Conservation (phyloP, 306 rosid species). For the Lablab purpureus region DNA sequence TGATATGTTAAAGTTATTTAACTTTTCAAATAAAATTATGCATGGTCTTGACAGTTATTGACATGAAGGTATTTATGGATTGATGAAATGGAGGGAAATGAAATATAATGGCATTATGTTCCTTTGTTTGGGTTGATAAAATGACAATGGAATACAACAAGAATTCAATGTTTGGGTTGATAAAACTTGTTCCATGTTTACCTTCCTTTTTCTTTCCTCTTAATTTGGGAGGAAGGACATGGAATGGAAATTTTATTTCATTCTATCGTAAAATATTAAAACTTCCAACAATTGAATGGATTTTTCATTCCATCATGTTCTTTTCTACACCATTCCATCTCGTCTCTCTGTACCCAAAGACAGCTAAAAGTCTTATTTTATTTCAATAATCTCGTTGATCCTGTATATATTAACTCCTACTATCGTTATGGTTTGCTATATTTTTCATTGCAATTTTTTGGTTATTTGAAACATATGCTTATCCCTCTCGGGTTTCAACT, state of each 20-base stretch:
- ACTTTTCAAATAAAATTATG: background rate
- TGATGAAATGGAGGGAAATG: background rate
- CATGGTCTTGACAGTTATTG: conserved; percentile 7
- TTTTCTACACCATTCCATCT: background rate
- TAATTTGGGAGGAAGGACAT: background rate
- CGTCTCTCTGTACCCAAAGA: background rate
- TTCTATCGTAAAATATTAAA: background rate
- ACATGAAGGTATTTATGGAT: background rate
- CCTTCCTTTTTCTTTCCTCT: background rate
- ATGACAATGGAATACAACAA: background rate
- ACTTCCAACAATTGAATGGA: background rate
- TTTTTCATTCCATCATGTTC: background rate
- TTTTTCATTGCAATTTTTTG: background rate
- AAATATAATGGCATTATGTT: background rate
- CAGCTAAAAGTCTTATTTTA: background rate
- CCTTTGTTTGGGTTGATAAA: background rate
- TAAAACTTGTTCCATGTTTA: too few species aligned
- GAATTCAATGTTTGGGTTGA: too few species aligned
- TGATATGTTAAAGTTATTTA: background rate
- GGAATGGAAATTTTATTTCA: background rate
- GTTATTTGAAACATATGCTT: background rate
- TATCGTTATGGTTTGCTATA: background rate
- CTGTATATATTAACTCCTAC: conserved; percentile 8
- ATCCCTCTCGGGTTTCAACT: conserved; percentile 25
- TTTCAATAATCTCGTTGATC: conserved; percentile 12